Evolutionary conservation across 2,329 filamentous ascomycete genomes (phyloP), one percentile per base, ranked within the genome.

Genomic region (Botrytis galanthina): DNA sequence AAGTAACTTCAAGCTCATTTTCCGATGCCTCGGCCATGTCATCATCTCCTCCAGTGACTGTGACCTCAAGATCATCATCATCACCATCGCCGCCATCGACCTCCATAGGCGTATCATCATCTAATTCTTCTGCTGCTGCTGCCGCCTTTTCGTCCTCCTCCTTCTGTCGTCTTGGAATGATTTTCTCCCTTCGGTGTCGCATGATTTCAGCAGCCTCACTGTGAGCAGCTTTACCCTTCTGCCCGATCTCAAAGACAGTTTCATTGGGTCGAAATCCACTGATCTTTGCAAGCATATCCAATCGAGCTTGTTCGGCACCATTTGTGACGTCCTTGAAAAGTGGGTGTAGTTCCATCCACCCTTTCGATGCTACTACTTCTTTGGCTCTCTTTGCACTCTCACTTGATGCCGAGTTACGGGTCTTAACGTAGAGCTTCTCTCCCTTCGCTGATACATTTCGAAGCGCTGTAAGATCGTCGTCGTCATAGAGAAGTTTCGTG

Each of bases 181-280:
- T 94, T 81, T 87, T 91, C 81, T 88, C 88, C 79, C 91, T 88
- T 80, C 92, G 87, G 66, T 90, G 87, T 78, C 90, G 90, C 89
- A 96, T 93, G 46, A 95, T 85, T 75, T 94, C 91, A 3, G 91
- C 92, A 10, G 92, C 91, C 80, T 92, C 90, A 67, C 84, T 86
- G 54, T 85, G 86, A 2, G 85, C 86, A 3, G 83, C 86, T 76
- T 92, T 91, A 57, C 90, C 92, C 75, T 91, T 88, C 77, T 91
- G 90, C 10, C 93, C 92, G 75, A 98, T 91, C 82, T 99, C 96
- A 78, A 99, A 99, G n/a, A 99, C 93, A 0, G 95, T 98, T 83
- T 99, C 96, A 61, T 91, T 87, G 0, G 97, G 96, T 78, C 93
- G 90, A 84, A 96, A 99, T 2, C 92, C 92, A 78, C 93, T 95